Evolutionary conservation across 768 basidiomycete genomes (phyloP), one percentile per base, ranked within the genome.

Genomic region (Trametes meyenii): DNA sequence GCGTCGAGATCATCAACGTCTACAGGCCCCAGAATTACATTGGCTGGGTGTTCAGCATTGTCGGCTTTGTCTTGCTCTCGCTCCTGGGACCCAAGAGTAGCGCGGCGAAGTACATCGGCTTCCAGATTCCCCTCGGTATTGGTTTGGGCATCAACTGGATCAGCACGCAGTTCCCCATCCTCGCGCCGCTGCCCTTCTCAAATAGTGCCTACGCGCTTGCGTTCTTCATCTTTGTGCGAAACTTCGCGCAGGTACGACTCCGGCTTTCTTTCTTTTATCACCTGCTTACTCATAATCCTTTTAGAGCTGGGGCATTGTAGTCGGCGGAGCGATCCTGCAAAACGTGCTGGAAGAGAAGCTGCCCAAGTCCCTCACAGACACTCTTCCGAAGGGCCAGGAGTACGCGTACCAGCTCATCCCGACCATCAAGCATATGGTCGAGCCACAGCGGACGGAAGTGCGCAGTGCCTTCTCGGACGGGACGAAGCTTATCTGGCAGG

Each of bases 21-120:
- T 84, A 83, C 67, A 56, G 74, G 12, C 73, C 73, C 0, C 75
- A 73, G 54, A 77, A 76, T 54, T 71, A 70, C 55, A 7, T 68
- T 5, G 78, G 71, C 5, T 82, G 80, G 79, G 60, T 54, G 1
- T 56, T 78, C 16, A 65, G 71, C 12, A 56, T 76, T 29, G 21
- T 76, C 29, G 76, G 77, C 3, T 69, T 76, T 19, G 75, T 75
- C 4, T 52, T 82, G 1, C 56, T 81, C 26, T 73, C 71, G 3
- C 66, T 74, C 0, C 60, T 79, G 16, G 58, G 65, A 1, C 61
- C 58, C 2, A 46, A 71, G 38, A 72, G 67, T 33, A 53, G 56
- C 2, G 16, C 46, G 4, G 64, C 58, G 24, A 40, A 45, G 24
- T 61, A 54, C 35, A 53, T 72, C 26, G 70, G 67, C 42, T 65